Conservation (phyloP, 1,139 yeast species). For the Kodamaea fungicola region DNA sequence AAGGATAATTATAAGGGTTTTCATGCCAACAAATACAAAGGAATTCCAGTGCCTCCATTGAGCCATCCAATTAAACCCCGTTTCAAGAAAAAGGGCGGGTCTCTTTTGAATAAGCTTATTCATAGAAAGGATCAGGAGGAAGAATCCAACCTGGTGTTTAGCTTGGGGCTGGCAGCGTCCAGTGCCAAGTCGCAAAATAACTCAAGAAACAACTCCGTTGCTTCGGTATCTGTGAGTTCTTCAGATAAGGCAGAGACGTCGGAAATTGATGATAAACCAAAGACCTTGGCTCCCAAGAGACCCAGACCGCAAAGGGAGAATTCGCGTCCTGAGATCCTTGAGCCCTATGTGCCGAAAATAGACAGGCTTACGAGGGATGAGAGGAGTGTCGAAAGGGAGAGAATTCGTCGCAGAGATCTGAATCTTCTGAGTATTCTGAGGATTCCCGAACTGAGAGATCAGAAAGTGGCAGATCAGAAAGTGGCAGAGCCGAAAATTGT, state of each 20-base stretch:
- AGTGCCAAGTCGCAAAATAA: neutral
- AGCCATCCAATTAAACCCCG: slow-evolving; percentile 50
- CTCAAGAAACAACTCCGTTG: neutral
- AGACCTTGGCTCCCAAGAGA: no score
- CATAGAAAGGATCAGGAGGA: slow-evolving; percentile 38
- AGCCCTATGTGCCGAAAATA: no score
- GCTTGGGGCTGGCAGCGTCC: neutral
- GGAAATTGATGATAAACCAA: neutral
- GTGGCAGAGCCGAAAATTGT: no score
- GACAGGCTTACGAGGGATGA: no score
- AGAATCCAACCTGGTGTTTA: neutral
- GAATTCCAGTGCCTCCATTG: slow-evolving; percentile 41
- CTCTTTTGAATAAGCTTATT: slow-evolving; percentile 48
- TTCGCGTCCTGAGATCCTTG: no score
- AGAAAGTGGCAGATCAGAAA: no score
- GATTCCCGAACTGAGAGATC: no score
- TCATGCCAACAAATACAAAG: slow-evolving; percentile 37
- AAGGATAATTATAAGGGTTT: slow-evolving; percentile 46
- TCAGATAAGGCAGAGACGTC: neutral
- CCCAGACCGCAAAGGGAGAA: no score
- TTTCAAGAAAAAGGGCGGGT: slow-evolving; percentile 40
- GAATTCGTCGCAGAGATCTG: no score
- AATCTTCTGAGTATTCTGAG: no score
- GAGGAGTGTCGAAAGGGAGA: no score
- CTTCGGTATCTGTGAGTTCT: neutral